Base-by-base conservation (phyloP, 805 yeast species). In the Kuraishia hungarica region DNA sequence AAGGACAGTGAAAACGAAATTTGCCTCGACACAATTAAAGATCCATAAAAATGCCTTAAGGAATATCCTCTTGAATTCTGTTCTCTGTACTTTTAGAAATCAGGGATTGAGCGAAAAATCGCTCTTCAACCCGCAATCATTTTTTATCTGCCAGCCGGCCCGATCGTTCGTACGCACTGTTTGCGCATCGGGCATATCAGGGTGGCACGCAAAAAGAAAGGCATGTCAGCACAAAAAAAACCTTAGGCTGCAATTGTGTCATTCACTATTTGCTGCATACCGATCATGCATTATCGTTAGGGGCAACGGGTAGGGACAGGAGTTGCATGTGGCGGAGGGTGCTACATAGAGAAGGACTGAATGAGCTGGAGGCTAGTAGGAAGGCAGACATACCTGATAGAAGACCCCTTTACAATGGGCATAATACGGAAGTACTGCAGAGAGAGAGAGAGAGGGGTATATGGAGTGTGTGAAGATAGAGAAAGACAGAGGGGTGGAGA, bases 51-150 rank as follows among this genome's bases (percentile, higher is more conserved):
- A 26, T 26, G 29, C 29, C 8, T 26, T 26, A 26, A 10, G 8
- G 5, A 26, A 26, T 26, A 5, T 26, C 10, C 10, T 35, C 43
- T 10, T n/a, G 10, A n/a, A n/a, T n/a, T n/a, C n/a, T 23, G 43
- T 13, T 35, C 43, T 8, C 15, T 3, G 17, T 22, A 17, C 17
- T 8, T 3, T 11, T 48, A n/a, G 4, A n/a, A n/a, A 23, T 13
- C 28, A 48, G 28, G 28, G 35, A 35, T 50, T 50, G 52, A 26
- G 35, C 22, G 29, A 50, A 50, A 50, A 50, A 50, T 13, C 29
- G 19, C 39, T 11, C 50, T 15, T 17, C 17, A 35, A 15, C 43
- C 43, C 43, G 43, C 43, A 35, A 35, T 35, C 15, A 35, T 35
- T 35, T 35, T 35, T 35, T 35, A 35, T 35, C 43, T 35, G 43